These are phyloP conservation scores for Microstegium vimineum DNA, from an alignment of 176 grass and related monocot genomes.

Conservation along the genomic window DNA sequence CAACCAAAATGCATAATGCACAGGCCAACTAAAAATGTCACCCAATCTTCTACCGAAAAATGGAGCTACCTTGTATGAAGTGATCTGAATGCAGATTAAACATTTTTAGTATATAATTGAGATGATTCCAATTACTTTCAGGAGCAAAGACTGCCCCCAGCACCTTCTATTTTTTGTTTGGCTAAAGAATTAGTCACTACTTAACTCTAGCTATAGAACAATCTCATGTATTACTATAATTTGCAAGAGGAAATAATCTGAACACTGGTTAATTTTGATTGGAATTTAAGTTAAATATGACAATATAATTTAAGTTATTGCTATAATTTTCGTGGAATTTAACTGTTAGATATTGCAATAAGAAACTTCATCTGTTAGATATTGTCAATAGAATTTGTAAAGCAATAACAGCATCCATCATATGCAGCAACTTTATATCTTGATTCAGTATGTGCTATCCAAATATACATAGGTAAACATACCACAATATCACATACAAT, in stretches of 20 bases:
- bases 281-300: no score
- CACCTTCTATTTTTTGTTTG: not conserved
- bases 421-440: not conserved
- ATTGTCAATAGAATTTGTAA: not conserved
- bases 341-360: no score
- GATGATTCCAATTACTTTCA: not conserved
- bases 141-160: not conserved
- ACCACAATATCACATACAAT: constrained; percentile 1
- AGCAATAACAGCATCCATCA: not conserved
- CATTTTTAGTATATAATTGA: not conserved
- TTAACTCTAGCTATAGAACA: not conserved
- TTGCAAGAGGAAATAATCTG: not conserved
- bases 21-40: not conserved
- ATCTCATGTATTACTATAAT: not conserved
- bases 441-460: not conserved
- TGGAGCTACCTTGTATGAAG: not conserved
- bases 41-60: not conserved
- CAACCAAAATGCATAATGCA: not conserved
- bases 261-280: not conserved
- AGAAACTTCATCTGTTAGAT: not conserved
- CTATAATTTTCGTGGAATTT: no score
- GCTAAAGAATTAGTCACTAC: not conserved
- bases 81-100: not conserved
- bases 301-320: no score
- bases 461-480: not conserved